These are phyloP conservation scores for Closterium sp. DNA, from an alignment of 139 green algal genomes.

Conservation along the genomic window DNA sequence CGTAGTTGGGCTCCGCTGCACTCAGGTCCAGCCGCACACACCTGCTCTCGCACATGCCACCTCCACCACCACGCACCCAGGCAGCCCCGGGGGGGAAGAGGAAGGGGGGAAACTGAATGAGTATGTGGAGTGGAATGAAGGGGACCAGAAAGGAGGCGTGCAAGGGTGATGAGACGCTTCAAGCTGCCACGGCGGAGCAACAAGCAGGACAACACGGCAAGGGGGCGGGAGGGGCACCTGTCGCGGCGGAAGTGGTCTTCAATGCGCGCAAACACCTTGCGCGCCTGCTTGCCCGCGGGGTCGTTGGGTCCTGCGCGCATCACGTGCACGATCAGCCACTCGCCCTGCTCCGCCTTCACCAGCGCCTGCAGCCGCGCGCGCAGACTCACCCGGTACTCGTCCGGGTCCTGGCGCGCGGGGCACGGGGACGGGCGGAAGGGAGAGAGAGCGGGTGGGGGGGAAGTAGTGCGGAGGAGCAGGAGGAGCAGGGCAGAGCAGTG, in stretches of 20 bases:
- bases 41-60: neutral
- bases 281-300: neutral
- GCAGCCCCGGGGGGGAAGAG: no score
- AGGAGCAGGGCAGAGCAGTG: neutral
- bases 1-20: constrained; percentile 1
- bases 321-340: constrained; percentile 38
- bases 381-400: constrained; percentile 34
- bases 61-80: neutral
- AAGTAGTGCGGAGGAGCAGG: no score
- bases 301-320: constrained; percentile 10
- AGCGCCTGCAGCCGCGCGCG: constrained; percentile 29
- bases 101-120: no score
- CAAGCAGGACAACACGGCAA: neutral
- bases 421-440: neutral
- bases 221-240: constrained; percentile 4
- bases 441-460: neutral
- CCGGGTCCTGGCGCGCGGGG: constrained; percentile 6
- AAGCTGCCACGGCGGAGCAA: neutral
- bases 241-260: constrained; percentile 34
- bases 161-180: neutral
- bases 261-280: constrained; percentile 28
- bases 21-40: neutral
- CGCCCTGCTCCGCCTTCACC: constrained; percentile 24
- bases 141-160: no score
- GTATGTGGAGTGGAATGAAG: no score